Conservation (phyloP, 1,139 yeast genomes). For the Suhomyces atakaporum region DNA sequence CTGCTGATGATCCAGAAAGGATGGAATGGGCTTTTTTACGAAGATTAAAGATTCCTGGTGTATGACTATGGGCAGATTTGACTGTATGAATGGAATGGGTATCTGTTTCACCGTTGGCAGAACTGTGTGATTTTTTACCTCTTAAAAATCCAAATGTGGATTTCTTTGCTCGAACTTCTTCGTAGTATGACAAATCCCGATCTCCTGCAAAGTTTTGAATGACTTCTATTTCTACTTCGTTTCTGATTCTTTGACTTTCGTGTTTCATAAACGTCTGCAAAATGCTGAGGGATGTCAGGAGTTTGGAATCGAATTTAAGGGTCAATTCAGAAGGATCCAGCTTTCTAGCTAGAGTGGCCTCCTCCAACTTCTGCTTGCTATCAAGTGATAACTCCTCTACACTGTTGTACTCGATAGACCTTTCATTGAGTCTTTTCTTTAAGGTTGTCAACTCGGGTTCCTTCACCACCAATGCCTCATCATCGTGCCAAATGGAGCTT, state of each 20-base stretch:
- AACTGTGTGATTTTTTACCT: constrained; percentile 16
- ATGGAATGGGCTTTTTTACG: constrained; percentile 35
- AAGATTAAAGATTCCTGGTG: constrained; percentile 40
- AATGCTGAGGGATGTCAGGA: constrained; percentile 55
- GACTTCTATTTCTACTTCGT: constrained; percentile 87
- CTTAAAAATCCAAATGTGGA: constrained; percentile 55
- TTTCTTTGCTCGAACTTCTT: constrained; percentile 50
- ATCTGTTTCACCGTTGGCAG: constrained; percentile 23
- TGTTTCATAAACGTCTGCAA: constrained; percentile 67
- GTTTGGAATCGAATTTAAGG: constrained; percentile 53
- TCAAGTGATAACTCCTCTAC: constrained; percentile 46
- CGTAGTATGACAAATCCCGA: constrained; percentile 58
- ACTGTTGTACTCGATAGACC: constrained; percentile 48
- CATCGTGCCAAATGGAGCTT: constrained; percentile 96
- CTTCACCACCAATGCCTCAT: constrained; percentile 68
- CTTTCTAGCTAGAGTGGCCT: constrained; percentile 40
- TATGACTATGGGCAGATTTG: constrained; percentile 29
- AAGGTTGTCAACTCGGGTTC: constrained; percentile 67
- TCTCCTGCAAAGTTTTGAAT: constrained; percentile 86
- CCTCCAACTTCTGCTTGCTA: constrained; percentile 54
- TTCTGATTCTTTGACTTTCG: constrained; percentile 70
- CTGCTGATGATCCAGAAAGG: constrained; percentile 20
- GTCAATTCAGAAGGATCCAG: constrained; percentile 35
- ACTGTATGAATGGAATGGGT: constrained; percentile 37
- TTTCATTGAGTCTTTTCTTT: constrained; percentile 56